Base-by-base conservation (phyloP, 805 yeast genomes). In the Starmerella cellae region DNA sequence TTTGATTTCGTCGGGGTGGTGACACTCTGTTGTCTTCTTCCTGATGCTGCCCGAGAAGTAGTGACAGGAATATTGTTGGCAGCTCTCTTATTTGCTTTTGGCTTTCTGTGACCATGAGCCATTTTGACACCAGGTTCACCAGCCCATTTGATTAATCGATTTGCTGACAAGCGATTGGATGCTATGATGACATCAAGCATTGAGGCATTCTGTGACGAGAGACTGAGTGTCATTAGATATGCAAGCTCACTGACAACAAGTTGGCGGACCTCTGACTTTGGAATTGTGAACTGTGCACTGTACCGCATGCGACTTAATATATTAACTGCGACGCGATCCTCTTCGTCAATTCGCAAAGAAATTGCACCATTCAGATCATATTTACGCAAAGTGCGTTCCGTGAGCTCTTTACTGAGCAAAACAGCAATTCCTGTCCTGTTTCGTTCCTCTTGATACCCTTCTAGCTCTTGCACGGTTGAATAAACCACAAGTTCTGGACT, bases 401-500 rank as follows among this genome's bases (percentile, higher is more conserved):
- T 29, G 14, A 50, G 37, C 4, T 32, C 21, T 49, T 70, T 65
- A 54, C 83, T 85, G 48, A 87, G 64, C 47, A 81, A 74, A 16
- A 87, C 56, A 0, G 77, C 74, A 46, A 82, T 67, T 2, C 77
- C 77, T 0, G 88, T 74, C 50, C 74, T 59, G 22, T 59, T 58
- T 10, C 43, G 38, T 47, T 63, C 67, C 19, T 50, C 46, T 4
- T 37, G 33, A 42, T 64, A 63, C 22, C 60, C 61, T 21, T 55
- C 52, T 10, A 57, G 31, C 37, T 63, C 67, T 31, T 64, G 67
- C 1, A 63, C 67, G 0, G 67, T 52, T 8, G 62, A 55, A 43
- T 47, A 62, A 47, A 47, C 47, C 13, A 52, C 43, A 14, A 59
- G 47, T 23, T 53, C 55, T 3, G 55, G 51, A 2, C 49, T 43